Evolutionary conservation across 805 yeast genomes (phyloP).

Genomic region (Ogataea salicorniae): DNA sequence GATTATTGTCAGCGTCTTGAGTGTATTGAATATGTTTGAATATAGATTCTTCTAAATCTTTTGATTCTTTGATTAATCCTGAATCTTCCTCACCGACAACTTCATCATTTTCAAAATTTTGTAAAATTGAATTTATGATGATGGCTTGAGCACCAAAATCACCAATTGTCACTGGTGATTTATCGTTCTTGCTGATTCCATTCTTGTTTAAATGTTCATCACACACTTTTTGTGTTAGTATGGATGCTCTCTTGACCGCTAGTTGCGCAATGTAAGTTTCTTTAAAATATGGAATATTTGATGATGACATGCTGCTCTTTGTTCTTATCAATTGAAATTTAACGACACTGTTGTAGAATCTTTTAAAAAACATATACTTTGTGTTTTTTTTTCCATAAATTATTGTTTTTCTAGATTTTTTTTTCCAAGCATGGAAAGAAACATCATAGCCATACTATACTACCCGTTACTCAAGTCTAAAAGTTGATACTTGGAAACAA

Average conservation of each 20-base stretch:
- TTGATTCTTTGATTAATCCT: conserved; percentile 50
- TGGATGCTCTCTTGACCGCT: conserved; percentile 86
- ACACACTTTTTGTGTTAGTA: conserved; percentile 61
- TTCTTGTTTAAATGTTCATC: conserved; percentile 45
- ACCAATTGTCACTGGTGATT: conserved; percentile 94
- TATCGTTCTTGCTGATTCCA: conserved; percentile 74
- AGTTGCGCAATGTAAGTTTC: conserved; percentile 79
- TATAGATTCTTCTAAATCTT: conserved; percentile 49
- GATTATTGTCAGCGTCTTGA: conserved; percentile 38
- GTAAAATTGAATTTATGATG: conserved; percentile 73
- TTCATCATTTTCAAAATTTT: conserved; percentile 77
- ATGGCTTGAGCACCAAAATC: conserved; percentile 96
- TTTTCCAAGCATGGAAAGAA: too few species aligned
- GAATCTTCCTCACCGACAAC: conserved; percentile 96
- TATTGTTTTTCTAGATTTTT: not conserved
- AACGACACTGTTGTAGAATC: too few species aligned
- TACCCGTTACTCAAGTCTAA: too few species aligned
- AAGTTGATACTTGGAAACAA: too few species aligned
- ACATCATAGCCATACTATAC: too few species aligned
- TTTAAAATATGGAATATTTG: conserved; percentile 38
- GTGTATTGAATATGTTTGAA: conserved; percentile 52
- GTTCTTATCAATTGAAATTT: not conserved
- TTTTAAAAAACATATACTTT: too few species aligned
- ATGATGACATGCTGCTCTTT: not conserved
- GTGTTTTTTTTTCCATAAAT: not conserved